Conservation (phyloP, 495 filamentous ascomycete species). For the Penicillium alfredii region DNA sequence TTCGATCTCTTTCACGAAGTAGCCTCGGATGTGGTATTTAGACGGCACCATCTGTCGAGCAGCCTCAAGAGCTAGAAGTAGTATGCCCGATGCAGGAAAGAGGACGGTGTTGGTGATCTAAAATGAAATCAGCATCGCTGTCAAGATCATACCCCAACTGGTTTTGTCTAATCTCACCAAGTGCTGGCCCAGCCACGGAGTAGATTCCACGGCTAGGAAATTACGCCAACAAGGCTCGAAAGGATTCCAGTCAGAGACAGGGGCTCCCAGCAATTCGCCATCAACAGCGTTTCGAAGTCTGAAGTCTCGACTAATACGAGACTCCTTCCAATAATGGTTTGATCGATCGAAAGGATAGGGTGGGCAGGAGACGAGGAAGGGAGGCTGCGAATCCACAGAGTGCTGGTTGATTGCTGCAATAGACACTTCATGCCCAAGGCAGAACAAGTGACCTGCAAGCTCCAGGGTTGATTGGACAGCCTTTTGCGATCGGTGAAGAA, state of each 20-base stretch:
- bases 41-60: constrained; percentile 16
- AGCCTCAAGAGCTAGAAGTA: constrained; percentile 27
- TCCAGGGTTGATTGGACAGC: background rate
- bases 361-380: constrained; percentile 28
- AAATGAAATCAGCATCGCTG: too few species aligned
- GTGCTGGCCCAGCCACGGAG: constrained; percentile 41
- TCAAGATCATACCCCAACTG: background rate
- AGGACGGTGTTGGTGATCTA: constrained; percentile 15
- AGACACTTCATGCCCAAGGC: constrained; percentile 1
- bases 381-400: background rate
- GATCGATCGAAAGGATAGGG: constrained; percentile 37
- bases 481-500: constrained; percentile 1
- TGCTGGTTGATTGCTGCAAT: constrained; percentile 4
- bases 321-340: constrained; percentile 18
- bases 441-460: constrained; percentile 5
- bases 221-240: constrained; percentile 33
- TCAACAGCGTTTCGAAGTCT: background rate
- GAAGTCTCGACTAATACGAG: constrained; percentile 2
- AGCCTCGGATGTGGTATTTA: constrained; percentile 19
- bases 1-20: constrained; percentile 23
- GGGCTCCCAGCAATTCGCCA: constrained; percentile 13
- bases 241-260: constrained; percentile 11
- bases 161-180: background rate
- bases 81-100: constrained; percentile 29
- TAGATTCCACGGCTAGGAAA: constrained; percentile 22